Conservation (phyloP, 306 rosid genomes). For the Abrus precatorius region DNA sequence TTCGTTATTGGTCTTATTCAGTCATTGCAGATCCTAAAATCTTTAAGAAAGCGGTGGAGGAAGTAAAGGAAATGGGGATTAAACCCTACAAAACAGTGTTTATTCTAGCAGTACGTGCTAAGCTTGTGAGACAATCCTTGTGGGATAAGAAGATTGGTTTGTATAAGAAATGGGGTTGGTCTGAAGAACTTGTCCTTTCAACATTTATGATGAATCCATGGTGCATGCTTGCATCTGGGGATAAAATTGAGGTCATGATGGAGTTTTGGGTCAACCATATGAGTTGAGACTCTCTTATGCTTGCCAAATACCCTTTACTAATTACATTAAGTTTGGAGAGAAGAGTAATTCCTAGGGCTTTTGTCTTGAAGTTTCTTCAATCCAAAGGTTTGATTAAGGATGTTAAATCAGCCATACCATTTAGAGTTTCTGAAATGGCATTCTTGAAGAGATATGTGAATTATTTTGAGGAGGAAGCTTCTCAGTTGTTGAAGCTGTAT, state of each 20-base stretch:
- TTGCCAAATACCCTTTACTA: conserved; percentile 28
- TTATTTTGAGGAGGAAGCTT: no score
- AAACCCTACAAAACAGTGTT: conserved; percentile 31
- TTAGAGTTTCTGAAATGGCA: no score
- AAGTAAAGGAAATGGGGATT: conserved; percentile 50
- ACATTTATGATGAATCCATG: conserved; percentile 46
- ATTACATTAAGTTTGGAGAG: conserved; percentile 52
- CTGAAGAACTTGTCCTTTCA: conserved; percentile 37
- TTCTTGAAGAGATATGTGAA: no score
- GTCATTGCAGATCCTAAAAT: not conserved
- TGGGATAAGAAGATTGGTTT: conserved; percentile 45
- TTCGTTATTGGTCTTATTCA: not conserved
- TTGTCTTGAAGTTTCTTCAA: conserved; percentile 50
- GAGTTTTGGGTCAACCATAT: conserved; percentile 46
- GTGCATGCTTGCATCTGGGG: conserved; percentile 48
- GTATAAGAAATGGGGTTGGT: conserved; percentile 56
- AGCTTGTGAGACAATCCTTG: conserved; percentile 11
- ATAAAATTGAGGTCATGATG: conserved; percentile 43
- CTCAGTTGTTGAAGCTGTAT: no score
- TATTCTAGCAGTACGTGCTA: conserved; percentile 39
- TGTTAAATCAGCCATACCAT: no score
- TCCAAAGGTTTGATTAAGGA: conserved; percentile 35
- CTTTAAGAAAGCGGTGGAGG: conserved; percentile 44
- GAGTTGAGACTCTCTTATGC: conserved; percentile 52
- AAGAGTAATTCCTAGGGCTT: conserved; percentile 54